Base-by-base conservation (phyloP, 2,329 filamentous ascomycete species). In the Trichoderma arundinaceum region DNA sequence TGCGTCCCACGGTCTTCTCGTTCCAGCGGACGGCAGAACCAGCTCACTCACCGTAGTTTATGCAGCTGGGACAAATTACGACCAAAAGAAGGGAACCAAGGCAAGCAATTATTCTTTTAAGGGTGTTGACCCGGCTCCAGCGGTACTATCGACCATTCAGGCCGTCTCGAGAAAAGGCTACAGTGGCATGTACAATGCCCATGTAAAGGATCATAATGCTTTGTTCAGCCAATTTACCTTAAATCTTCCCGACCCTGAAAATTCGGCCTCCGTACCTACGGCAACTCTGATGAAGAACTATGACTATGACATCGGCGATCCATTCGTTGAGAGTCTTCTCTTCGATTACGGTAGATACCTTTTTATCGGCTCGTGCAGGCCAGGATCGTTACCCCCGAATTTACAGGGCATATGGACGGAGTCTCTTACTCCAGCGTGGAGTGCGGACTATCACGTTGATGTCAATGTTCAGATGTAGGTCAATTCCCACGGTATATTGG, bases 381-480 rank as follows among this genome's bases (percentile, higher is more conserved):
- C 76, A 0, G 81, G 81, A 41, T 80, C 79, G 0, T 76, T 88
- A 0, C 86, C 86, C 0, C 78, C 85, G 0, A 88, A 87, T 64
- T 77, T 88, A 0, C 84, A 86, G 70, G 85, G 86, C 0, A 78
- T 79, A 17, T 88, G 86, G 86, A 81, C 80, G 4, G 79, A 83
- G 51, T 72, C 77, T 0, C 71, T 83, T 41, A 73, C 66, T 63
- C 69, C 75, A 19, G 68, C 71, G 32, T 69, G 86, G 86, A 79
- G 80, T 12, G 81, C 77, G 2, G 84, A 88, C 69, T 88, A 86
- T 64, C 84, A 86, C 60, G 77, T 81, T 44, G 84, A 88, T 67
- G 87, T 88, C 70, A 88, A 88, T 65, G 65, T 87, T 0, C 83
- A 88, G 68, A 88, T 87, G 86, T 53, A 43, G 19, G 59, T 53